phyloP scores from a whole-genome alignment of 257 asterid genomes.

The Cinchona pubescens region DNA sequence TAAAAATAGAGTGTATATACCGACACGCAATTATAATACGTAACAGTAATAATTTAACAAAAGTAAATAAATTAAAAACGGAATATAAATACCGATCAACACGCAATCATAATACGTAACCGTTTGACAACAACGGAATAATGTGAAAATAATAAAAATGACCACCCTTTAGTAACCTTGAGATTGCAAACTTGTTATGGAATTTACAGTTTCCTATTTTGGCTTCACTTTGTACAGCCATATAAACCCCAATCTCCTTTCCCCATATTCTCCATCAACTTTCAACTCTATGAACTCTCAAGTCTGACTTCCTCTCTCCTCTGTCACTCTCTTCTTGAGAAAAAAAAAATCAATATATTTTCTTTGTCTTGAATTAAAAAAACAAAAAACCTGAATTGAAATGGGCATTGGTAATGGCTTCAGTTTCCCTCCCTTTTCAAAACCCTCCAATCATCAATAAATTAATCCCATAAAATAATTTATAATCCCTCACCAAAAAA shows the following conservation, averaged over 20 bases:
- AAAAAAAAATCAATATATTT: background rate
- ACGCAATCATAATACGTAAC: no score
- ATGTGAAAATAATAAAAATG: background rate
- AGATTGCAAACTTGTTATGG: background rate
- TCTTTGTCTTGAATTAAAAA: background rate
- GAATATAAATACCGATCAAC: no score
- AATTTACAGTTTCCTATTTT: background rate
- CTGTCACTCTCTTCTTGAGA: background rate
- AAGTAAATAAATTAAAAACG: background rate
- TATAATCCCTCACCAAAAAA: background rate
- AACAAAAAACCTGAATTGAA: background rate
- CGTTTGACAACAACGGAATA: no score
- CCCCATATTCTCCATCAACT: background rate
- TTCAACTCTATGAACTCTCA: background rate
- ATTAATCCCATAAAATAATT: background rate
- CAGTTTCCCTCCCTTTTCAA: conserved; percentile 32
- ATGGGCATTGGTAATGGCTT: background rate
- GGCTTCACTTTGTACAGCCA: background rate
- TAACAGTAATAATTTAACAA: background rate
- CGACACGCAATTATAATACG: background rate
- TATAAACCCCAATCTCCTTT: background rate
- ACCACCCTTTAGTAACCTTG: background rate
- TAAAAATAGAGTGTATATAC: background rate
- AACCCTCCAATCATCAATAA: conserved; percentile 19
- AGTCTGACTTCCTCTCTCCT: no score